These are phyloP conservation scores for Russula compacta DNA, from an alignment of 768 basidiomycete genomes.

Conservation along the genomic window DNA sequence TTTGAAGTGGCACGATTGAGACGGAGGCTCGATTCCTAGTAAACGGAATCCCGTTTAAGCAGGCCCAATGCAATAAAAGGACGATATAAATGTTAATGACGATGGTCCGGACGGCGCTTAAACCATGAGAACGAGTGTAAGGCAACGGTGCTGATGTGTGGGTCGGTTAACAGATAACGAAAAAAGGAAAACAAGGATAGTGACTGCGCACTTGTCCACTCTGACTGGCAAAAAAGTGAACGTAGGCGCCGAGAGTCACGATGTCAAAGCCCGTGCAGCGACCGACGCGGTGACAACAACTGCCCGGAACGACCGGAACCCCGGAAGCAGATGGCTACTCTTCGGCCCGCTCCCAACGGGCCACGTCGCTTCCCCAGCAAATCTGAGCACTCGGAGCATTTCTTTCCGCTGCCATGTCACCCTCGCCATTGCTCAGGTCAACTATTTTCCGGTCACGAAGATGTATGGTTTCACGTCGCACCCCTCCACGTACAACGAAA, in stretches of 20 bases:
- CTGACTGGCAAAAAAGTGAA: not conserved
- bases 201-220: not conserved
- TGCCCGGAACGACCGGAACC: not conserved
- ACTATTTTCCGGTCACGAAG: not conserved
- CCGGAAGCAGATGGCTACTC: not conserved
- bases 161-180: not conserved
- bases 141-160: not conserved
- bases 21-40: not conserved
- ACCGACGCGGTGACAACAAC: not conserved
- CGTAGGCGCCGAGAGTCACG: too few species aligned
- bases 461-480: not conserved
- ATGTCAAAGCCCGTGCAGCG: not conserved
- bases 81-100: not conserved
- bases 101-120: not conserved
- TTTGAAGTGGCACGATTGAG: not conserved
- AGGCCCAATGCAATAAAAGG: not conserved
- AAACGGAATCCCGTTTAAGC: not conserved
- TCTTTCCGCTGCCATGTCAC: not conserved
- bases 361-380: not conserved
- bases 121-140: constrained; percentile 2
- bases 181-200: not conserved
- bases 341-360: not conserved
- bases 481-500: not conserved
- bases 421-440: constrained; percentile 5
- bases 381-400: not conserved